Conservation (phyloP, 1,284 basidiomycete genomes). For the Pisolithus thermaeus region DNA sequence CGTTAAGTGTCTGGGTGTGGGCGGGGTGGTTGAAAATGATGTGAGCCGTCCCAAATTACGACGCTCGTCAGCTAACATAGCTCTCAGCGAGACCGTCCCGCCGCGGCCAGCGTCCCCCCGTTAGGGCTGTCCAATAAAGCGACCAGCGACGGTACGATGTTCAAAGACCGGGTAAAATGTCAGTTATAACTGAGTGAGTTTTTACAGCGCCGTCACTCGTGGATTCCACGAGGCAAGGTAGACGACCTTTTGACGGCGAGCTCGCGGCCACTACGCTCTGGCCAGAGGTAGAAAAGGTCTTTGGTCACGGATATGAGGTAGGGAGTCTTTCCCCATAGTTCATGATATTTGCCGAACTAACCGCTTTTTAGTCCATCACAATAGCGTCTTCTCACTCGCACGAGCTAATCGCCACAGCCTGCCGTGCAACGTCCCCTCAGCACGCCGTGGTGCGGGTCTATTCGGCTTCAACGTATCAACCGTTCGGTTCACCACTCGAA, state of each 20-base stretch:
- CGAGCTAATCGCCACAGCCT: slow-evolving; percentile 83
- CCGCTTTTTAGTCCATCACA: slow-evolving; percentile 57
- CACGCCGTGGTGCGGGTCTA: slow-evolving; percentile 89
- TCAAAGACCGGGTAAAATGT: background rate
- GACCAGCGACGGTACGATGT: slow-evolving; percentile 45
- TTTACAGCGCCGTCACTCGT: slow-evolving; percentile 14
- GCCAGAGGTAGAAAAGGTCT: slow-evolving; percentile 97
- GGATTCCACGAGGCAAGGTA: slow-evolving; percentile 16
- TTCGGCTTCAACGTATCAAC: slow-evolving; percentile 65
- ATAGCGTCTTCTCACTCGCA: slow-evolving; percentile 68
- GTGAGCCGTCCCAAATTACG: slow-evolving; percentile 27
- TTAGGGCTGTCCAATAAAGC: slow-evolving; percentile 72
- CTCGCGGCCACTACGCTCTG: slow-evolving; percentile 85
- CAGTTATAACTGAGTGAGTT: slow-evolving; percentile 1
- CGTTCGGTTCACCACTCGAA: slow-evolving; percentile 62
- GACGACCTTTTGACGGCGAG: slow-evolving; percentile 77
- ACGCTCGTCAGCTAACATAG: slow-evolving; percentile 7
- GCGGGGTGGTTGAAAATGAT: slow-evolving; percentile 39
- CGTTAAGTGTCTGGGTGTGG: slow-evolving; percentile 45
- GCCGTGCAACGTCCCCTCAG: slow-evolving; percentile 80
- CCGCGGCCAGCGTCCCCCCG: slow-evolving; percentile 70
- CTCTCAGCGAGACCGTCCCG: slow-evolving; percentile 33
- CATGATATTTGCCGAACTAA: slow-evolving; percentile 5
- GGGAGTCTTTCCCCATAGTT: slow-evolving; percentile 8
- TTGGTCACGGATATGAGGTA: slow-evolving; percentile 97